Evolutionary conservation across 352 stramenopile genomes (phyloP), one percentile per base, ranked within the genome.

Genomic region (Phytophthora pseudosyringae): DNA sequence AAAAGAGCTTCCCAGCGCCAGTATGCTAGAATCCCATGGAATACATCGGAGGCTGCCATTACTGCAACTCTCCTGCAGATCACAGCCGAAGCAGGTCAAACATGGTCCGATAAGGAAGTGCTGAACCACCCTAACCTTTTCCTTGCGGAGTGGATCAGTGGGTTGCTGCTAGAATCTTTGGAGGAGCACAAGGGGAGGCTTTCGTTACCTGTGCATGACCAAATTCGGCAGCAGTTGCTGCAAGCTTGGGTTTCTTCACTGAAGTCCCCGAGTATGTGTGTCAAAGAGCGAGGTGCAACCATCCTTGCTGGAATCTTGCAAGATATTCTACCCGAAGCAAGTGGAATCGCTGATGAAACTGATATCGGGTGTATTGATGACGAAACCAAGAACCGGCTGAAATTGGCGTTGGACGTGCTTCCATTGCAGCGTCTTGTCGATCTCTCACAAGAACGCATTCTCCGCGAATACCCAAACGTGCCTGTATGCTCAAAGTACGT

Each of bases 11-110:
- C 86, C 13, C 74, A 88, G 56, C 87, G 88, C 15, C 77, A 88
- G 47, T 97, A 95, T 54, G 80, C 88, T 18, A 78, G 83, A 15
- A 83, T 97, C 29, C 86, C 87, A 16, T 97, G 90, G 90, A 88
- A 96, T 56, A 73, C 82, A 15, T 81, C 74, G 7, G 81, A 94
- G 49, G 81, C 79, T 28, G 64, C 75, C 6, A 89, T 94, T 33
- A 92, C 80, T 11, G 75, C 82, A 31, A 90, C 71, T 29, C 83
- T 93, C 28, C 35, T 93, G 4, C 87, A 95, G 36, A 76, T 94
- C 8, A 89, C 80, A 35, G 80, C 79, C 12, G 81, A 93, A 63
- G 58, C 78, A 44, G 77, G 83, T 2, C 76, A 92, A 33, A 63
- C 80, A 9, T 96, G 88, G 86, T 92, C 86, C 9, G 90, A 97